Evolutionary conservation across 2,329 filamentous ascomycete species (phyloP).

Genomic region (Alternaria panax): DNA sequence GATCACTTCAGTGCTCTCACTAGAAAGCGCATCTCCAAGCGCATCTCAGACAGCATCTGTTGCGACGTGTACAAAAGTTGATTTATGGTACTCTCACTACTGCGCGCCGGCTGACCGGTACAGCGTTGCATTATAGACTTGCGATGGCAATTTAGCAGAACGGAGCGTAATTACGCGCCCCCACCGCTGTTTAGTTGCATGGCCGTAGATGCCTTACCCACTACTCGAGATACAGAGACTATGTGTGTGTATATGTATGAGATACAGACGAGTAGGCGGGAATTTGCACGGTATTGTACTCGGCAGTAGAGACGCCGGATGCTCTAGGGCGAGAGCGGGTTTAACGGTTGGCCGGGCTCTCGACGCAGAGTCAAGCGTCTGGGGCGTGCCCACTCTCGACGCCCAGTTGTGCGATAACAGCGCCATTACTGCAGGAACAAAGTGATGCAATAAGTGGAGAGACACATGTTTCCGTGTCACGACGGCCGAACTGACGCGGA

Average conservation of each 20-base stretch:
- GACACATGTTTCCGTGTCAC: conserved; percentile 48
- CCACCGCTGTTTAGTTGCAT: conserved; percentile 12
- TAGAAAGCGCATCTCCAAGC: not conserved
- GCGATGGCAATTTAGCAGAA: not conserved
- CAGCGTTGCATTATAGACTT: not conserved
- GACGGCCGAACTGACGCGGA: conserved; percentile 43
- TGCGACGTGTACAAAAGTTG: conserved; percentile 1
- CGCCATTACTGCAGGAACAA: conserved; percentile 27
- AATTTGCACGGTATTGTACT: not conserved
- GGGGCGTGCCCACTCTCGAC: conserved; percentile 22
- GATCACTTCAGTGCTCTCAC: conserved; percentile 3
- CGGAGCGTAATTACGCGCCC: not conserved
- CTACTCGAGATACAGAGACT: conserved; percentile 5
- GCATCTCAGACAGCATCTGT: conserved; percentile 5
- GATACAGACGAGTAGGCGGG: not conserved
- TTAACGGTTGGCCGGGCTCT: conserved; percentile 18
- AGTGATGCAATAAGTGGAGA: conserved; percentile 51
- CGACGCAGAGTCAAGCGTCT: conserved; percentile 26
- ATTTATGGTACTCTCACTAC: not conserved
- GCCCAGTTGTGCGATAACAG: conserved; percentile 10
- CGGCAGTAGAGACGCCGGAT: not conserved
- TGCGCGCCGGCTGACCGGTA: not conserved
- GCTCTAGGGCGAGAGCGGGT: conserved; percentile 20
- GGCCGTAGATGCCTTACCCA: conserved; percentile 14
- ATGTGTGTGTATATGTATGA: not conserved